These are phyloP conservation scores for Zasmidium citrigriseum DNA, from an alignment of 2,329 filamentous ascomycete genomes.

Conservation along the genomic window DNA sequence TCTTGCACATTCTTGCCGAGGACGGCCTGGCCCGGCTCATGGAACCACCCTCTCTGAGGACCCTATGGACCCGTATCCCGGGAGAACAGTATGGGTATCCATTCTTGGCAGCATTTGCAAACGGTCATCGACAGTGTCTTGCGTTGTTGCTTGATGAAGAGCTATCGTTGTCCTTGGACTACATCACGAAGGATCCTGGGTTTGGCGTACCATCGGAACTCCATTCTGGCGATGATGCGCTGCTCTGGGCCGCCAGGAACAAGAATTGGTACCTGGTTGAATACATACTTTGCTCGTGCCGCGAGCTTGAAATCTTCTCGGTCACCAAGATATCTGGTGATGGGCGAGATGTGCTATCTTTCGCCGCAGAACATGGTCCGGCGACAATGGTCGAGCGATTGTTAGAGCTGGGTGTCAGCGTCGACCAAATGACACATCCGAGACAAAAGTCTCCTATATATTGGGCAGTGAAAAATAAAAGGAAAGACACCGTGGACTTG, in stretches of 20 bases:
- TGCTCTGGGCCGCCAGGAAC: not conserved
- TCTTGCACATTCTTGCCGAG: conserved; percentile 43
- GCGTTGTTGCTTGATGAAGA: not conserved
- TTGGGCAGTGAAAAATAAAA: too few species aligned
- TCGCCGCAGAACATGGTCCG: not conserved
- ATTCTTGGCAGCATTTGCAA: conserved; percentile 13
- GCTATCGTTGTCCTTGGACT: not conserved
- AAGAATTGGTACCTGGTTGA: not conserved
- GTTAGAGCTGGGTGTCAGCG: conserved; percentile 11
- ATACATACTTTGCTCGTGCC: not conserved
- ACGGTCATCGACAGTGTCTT: conserved; percentile 6
- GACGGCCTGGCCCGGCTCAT: conserved; percentile 17
- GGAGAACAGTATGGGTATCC: conserved; percentile 14
- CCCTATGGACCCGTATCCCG: not conserved
- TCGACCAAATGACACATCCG: not conserved
- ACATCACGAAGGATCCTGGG: conserved; percentile 2
- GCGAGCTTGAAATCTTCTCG: not conserved
- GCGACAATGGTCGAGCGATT: not conserved
- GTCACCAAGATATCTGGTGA: not conserved
- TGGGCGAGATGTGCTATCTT: not conserved
- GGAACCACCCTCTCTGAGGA: not conserved
- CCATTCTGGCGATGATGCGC: not conserved
- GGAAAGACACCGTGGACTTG: too few species aligned
- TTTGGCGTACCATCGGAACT: conserved; percentile 1
- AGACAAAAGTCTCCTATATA: too few species aligned